Evolutionary conservation across 257 asterid genomes (phyloP).

Genomic region (Oldenlandia corymbosa): DNA sequence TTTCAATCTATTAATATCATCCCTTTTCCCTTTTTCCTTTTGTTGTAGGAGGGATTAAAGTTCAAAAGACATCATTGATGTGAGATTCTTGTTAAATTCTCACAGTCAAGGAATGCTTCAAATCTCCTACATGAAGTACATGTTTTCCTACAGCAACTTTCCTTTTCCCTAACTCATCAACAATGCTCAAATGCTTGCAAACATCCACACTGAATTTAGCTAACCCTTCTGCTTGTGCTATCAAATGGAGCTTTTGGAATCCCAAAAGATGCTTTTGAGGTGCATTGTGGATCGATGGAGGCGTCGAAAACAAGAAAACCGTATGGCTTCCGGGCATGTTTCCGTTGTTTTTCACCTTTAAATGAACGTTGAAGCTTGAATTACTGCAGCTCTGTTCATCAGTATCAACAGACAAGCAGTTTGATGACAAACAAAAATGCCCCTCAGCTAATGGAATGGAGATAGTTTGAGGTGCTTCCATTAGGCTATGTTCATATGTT

Average conservation of each 20-base stretch:
- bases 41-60: too few relatives aligned
- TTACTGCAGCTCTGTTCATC: conserved; percentile 29
- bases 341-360: conserved; percentile 49
- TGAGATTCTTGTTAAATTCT: conserved; percentile 38
- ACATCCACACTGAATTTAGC: conserved; percentile 42
- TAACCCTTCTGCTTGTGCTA: conserved; percentile 25
- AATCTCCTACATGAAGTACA: conserved; percentile 45
- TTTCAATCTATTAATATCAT: not conserved
- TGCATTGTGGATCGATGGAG: conserved; percentile 58
- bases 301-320: conserved; percentile 44
- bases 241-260: conserved; percentile 40
- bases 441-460: conserved; percentile 32
- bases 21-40: conserved; percentile 9
- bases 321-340: conserved; percentile 47
- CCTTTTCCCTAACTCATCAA: conserved; percentile 43
- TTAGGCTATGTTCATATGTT: conserved; percentile 32
- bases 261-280: conserved; percentile 53
- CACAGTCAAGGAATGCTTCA: conserved; percentile 47
- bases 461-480: conserved; percentile 40
- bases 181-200: conserved; percentile 49
- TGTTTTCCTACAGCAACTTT: conserved; percentile 52
- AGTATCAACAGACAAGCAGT: conserved; percentile 37
- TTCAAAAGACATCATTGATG: too few relatives aligned
- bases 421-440: conserved; percentile 38
- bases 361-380: conserved; percentile 26